phyloP scores from a whole-genome alignment of 2,329 filamentous ascomycete genomes.

The Blastomyces parvus region DNA sequence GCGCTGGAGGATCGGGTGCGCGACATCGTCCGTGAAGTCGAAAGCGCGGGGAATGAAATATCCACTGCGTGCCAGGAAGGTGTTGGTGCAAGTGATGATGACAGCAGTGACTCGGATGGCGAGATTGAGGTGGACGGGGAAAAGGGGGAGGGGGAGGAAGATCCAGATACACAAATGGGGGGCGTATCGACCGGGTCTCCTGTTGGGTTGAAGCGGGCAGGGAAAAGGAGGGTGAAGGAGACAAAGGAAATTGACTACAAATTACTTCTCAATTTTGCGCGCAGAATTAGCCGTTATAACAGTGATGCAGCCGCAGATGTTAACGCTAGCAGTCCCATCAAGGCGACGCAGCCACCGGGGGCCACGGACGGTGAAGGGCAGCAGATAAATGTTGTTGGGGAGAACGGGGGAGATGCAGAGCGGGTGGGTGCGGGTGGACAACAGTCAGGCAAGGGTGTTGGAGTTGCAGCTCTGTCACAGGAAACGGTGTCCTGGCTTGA shows the following conservation, averaged over 20 bases:
- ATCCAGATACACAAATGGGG: constrained; percentile 12
- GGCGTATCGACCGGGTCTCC: constrained; percentile 8
- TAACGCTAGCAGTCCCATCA: constrained; percentile 21
- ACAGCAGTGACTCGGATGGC: constrained; percentile 11
- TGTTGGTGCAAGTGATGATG: constrained; percentile 16
- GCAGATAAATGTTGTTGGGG: constrained; percentile 3
- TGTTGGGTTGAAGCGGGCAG: constrained; percentile 2
- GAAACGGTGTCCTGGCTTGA: constrained; percentile 35
- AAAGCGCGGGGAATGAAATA: constrained; percentile 34
- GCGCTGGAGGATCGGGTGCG: constrained; percentile 34
- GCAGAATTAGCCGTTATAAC: constrained; percentile 41
- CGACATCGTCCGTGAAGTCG: constrained; percentile 33
- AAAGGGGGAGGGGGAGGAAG: constrained; percentile 14
- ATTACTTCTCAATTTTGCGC: constrained; percentile 37
- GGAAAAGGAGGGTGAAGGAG: constrained; percentile 14
- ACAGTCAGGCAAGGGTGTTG: constrained; percentile 13
- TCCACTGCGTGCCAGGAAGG: constrained; percentile 21
- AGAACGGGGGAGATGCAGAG: constrained; percentile 7
- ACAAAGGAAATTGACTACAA: constrained; percentile 36
- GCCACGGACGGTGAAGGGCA: background rate
- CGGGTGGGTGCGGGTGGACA: background rate
- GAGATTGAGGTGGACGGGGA: constrained; percentile 15
- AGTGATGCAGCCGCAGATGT: constrained; percentile 37
- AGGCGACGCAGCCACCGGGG: constrained; percentile 9
- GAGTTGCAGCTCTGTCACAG: constrained; percentile 32